A percentile compares a stretch with the other conserved stretches of the same genome.
Evolutionary conservation across 2,329 filamentous ascomycete species (phyloP).

Genomic region (Fusarium clavum): DNA sequence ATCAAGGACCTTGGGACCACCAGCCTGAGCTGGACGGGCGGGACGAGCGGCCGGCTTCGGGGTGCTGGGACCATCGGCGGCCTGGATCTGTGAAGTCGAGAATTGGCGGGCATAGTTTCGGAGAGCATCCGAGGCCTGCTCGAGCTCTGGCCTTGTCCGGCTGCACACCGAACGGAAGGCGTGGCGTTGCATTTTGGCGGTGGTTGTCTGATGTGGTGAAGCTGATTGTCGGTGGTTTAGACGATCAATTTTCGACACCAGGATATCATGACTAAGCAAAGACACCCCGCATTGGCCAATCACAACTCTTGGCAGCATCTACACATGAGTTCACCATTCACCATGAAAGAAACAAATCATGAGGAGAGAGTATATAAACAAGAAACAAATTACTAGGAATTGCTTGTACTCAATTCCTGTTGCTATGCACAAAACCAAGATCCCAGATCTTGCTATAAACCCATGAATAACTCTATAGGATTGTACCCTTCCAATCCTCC

Average conservation of each 20-base stretch:
- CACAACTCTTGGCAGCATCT: conserved; percentile 2
- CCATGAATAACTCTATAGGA: conserved; percentile 37
- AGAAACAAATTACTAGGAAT: conserved; percentile 34
- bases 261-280: conserved; percentile 41
- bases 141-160: conserved; percentile 52
- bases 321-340: neutral
- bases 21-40: conserved; percentile 24
- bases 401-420: conserved; percentile 36
- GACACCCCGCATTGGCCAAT: conserved; percentile 34
- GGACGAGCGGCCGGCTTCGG: conserved; percentile 42
- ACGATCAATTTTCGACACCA: conserved; percentile 41
- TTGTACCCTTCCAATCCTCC: conserved; percentile 23
- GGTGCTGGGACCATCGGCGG: conserved; percentile 44
- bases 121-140: conserved; percentile 48
- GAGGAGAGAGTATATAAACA: conserved; percentile 14
- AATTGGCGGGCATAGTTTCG: conserved; percentile 52
- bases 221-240: conserved; percentile 19
- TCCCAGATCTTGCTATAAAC: conserved; percentile 34
- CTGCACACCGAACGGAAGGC: conserved; percentile 53
- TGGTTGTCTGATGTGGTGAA: conserved; percentile 36
- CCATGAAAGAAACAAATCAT: neutral
- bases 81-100: conserved; percentile 54
- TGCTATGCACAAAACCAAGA: conserved; percentile 41
- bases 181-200: conserved; percentile 53
- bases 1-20: conserved; percentile 54